Percentiles rank a stretch among this genome's conserved stretches.
phyloP scores from a whole-genome alignment of 169 alveolate species.

The Eimeria necatrix region DNA sequence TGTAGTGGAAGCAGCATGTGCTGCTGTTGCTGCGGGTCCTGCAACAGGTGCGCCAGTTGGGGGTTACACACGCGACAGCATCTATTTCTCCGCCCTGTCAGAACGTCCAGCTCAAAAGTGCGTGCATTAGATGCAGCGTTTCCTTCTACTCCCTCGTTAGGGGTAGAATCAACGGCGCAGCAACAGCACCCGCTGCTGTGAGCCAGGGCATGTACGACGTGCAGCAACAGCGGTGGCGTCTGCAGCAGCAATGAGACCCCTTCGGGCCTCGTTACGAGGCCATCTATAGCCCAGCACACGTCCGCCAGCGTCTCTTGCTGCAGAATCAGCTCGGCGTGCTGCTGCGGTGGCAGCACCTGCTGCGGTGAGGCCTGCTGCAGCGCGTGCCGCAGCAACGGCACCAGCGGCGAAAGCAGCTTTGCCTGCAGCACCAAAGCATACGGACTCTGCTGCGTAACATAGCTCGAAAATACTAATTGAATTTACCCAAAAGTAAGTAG shows the following conservation, averaged over 20 bases:
- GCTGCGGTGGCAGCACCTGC: slow-evolving; percentile 63
- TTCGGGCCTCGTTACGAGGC: slow-evolving; percentile 53
- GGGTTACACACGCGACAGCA: slow-evolving; percentile 60
- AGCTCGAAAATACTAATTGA: too few relatives aligned
- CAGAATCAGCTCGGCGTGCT: slow-evolving; percentile 16
- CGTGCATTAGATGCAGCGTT: slow-evolving; percentile 19
- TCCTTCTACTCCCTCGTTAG: not conserved
- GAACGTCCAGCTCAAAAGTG: not conserved
- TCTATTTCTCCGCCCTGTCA: not conserved
- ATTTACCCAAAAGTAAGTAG: too few relatives aligned
- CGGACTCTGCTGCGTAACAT: not conserved
- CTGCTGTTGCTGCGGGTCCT: slow-evolving; percentile 27
- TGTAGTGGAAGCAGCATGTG: slow-evolving; percentile 33
- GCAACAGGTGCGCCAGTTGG: not conserved
- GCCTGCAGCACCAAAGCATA: slow-evolving; percentile 37
- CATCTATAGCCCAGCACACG: slow-evolving; percentile 75
- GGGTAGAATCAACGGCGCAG: slow-evolving; percentile 26
- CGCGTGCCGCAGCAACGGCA: slow-evolving; percentile 43
- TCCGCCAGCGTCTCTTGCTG: slow-evolving; percentile 71
- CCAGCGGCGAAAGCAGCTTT: slow-evolving; percentile 8
- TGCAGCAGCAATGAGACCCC: slow-evolving; percentile 66
- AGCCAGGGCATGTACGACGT: slow-evolving; percentile 64
- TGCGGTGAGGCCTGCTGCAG: slow-evolving; percentile 52
- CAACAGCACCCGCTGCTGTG: slow-evolving; percentile 72
- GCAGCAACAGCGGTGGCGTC: slow-evolving; percentile 46